Base-by-base conservation (phyloP, 2,329 filamentous ascomycete species). In the Penicillium sumatraense region DNA sequence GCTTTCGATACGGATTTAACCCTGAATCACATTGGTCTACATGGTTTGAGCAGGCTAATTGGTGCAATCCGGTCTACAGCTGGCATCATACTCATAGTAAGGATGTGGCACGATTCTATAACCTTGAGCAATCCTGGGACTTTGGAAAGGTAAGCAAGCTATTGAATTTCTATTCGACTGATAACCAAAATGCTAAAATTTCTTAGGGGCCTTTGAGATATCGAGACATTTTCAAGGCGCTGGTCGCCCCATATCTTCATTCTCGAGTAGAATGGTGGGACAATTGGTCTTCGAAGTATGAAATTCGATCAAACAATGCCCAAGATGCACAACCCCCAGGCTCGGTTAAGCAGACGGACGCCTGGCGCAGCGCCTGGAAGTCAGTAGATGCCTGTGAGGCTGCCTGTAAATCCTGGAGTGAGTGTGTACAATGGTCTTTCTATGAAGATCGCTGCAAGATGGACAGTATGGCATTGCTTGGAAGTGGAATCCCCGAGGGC, bases 41-140 rank as follows among this genome's bases (percentile, higher is more conserved):
- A 2, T 60, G 58, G 61, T 65, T 55, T 31, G 57, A 63, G n/a
- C 57, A 40, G 3, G 74, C 69, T 3, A 80, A 83, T 56, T 85
- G 83, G 83, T 85, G 82, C 57, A 77, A 83, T 59, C 82, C 82
- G 8, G 76, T 83, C 16, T 66, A 62, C 31, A 66, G 63, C 56
- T 63, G 62, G 62, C 66, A 68, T 27, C 62, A 67, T 45, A 65
- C 58, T 2, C 64, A 68, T n/a, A 36, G 54, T 10, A 60, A 59
- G 13, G 66, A 68, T 31, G 63, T 68, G 2, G 64, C 65, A 11
- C 40, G 64, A 14, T 59, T 65, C 23, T 64, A 66, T 38, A 59
- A 60, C 9, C 46, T 68, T 4, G 66, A 68, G 40, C 54, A 49
- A 52, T 56, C 55, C n/a, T 68, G 66, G 66, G 59, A 66, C 48